Evolutionary conservation across 495 filamentous ascomycete genomes (phyloP), one percentile per base, ranked within the genome.

Genomic region (Lasiosphaeria miniovina): DNA sequence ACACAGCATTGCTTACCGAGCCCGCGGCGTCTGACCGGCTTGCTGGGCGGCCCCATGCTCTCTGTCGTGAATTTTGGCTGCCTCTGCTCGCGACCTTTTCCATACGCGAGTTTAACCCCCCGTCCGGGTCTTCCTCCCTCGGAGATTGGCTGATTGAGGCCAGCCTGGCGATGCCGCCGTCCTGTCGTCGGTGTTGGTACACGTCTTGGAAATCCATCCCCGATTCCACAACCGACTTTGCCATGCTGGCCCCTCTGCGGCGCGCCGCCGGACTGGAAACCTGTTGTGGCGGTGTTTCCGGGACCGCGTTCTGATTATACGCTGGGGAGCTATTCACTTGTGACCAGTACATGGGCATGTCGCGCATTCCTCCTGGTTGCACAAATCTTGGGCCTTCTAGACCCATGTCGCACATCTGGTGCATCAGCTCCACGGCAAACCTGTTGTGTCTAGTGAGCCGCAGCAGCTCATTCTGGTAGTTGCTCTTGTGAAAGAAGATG

Each of bases 401-500:
- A 62, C 91, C 90, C 59, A 93, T 85, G 64, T 94, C 90, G 3
- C 78, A 71, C 71, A 97, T 89, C 48, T 88, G 82, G 51, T 88
- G 77, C 94, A 97, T 96, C 65, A 98, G 72, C 61, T 94, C 93
- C 62, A 89, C 91, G 62, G 95, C 93, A 75, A 97, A 96, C 71
- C 92, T 95, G 76, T 98, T 98, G 56, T 93, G 89, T 14, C 94
- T 84, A 59, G 87, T 88, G 3, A 98, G 81, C 71, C 94, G 91
- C 31, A 96, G 80, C 49, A 93, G 80, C 68, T 98, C 94, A 74
- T 97, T 97, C 67, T 97, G 93, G 68, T 78, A 86, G 63, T 81
- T 96, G 54, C 88, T 90, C 71, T 97, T 98, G 80, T 96, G 96
- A 76, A 98, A 96, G 77, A 96, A 97, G 62, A 97, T 88, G 55